Base-by-base conservation (phyloP, 202 grass and related monocot species). In the Brachypodium distachyon region DNA sequence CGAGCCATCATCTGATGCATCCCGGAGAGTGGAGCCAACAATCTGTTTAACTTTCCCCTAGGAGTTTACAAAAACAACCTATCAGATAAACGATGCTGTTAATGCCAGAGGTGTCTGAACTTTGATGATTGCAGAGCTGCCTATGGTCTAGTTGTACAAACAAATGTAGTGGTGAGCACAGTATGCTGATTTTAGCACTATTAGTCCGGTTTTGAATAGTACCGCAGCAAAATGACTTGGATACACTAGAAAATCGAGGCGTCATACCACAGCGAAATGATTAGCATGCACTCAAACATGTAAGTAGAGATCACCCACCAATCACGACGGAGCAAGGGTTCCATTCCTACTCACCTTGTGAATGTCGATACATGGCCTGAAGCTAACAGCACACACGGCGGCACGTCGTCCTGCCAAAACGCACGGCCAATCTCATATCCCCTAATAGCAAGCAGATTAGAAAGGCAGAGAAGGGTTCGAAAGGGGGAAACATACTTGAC, bases 11-110 rank as follows among this genome's bases (percentile, higher is more conserved):
- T 82, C 76, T 9, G 68, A 61, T 36, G 63, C 80, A 85, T 95
- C 95, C n/a, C 54, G 75, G 46, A 98, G 91, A 16, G 91, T 98
- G 41, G 95, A 92, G 7, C 95, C 95, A 41, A 98, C 95, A 72
- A 98, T 98, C 82, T 98, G 91, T 57, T 98, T 98, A 60, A 98
- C 95, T 84, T 98, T 98, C 1, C 89, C 91, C 91, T 98, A 49
- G 17, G 44, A 75, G 25, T 69, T 52, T 14, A 2, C 4, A 26
- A 79, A 26, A 39, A 63, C 11, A 61, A 4, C 4, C 13, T 52
- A 76, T 74, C 43, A 78, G 25, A 82, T 53, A 46, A 44, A 56
- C 0, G 4, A 6, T 10, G n/a, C 0, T 62, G 59, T 13, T 17
- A 52, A 14, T 50, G 17, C 16, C 32, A 68, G 14, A 22, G 16